Percentiles rank a stretch among this genome's conserved stretches.
These are phyloP conservation scores for Hemisphaericaspora lyxosophila DNA, from an alignment of 1,139 yeast genomes.

Conservation along the genomic window DNA sequence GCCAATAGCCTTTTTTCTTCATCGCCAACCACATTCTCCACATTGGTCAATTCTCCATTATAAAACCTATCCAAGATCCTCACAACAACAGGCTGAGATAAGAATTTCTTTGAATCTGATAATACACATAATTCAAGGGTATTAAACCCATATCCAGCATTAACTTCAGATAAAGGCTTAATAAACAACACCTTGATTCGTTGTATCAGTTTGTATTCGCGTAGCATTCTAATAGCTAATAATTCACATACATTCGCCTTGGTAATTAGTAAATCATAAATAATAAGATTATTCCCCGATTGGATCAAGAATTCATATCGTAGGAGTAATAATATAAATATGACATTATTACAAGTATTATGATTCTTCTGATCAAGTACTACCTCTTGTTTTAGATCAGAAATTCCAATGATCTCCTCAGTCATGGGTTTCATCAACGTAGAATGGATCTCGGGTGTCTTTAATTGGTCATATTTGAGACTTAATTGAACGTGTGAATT, in stretches of 20 bases:
- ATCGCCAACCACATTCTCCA: conserved; percentile 26
- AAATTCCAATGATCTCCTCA: conserved; percentile 22
- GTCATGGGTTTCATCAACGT: conserved; percentile 53
- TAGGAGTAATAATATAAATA: conserved; percentile 36
- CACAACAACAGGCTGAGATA: conserved; percentile 57
- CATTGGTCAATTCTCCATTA: conserved; percentile 47
- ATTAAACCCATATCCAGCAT: conserved; percentile 28
- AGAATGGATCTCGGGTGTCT: conserved; percentile 53
- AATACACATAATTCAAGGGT: conserved; percentile 56
- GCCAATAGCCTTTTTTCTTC: conserved; percentile 27
- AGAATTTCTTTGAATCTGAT: conserved; percentile 53
- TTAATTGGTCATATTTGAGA: conserved; percentile 56
- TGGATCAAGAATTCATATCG: conserved; percentile 50
- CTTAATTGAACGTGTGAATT: conserved; percentile 46
- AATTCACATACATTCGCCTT: conserved; percentile 58
- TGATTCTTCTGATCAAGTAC: no score
- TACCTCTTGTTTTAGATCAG: conserved; percentile 9
- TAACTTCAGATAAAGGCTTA: conserved; percentile 36
- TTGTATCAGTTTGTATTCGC: conserved; percentile 48
- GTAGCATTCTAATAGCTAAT: conserved; percentile 50
- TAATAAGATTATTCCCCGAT: conserved; percentile 46
- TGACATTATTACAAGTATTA: conserved; percentile 25
- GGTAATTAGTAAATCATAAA: conserved; percentile 49
- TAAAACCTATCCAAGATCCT: conserved; percentile 53
- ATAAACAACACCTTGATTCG: conserved; percentile 44